Evolutionary conservation across 148 eudicot species (phyloP).

Genomic region (Chenopodium album): DNA sequence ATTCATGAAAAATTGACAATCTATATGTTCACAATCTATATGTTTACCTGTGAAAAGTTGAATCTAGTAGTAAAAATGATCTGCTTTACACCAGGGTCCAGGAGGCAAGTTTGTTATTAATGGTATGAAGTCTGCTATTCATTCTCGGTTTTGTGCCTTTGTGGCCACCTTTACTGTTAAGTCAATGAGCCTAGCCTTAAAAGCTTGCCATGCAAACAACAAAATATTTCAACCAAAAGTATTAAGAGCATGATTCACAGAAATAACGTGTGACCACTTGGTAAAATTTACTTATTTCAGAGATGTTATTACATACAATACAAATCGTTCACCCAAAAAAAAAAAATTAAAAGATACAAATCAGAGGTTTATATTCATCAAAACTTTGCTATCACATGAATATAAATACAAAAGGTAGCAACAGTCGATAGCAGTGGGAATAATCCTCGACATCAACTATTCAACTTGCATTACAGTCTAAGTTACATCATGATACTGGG

Average conservation of each 20-base stretch:
- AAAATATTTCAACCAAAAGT: not conserved
- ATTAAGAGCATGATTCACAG: not conserved
- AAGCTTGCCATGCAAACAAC: not conserved
- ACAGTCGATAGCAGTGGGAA: too few species aligned
- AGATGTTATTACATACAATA: conserved; percentile 9
- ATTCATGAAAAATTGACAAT: too few species aligned
- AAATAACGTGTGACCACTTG: not conserved
- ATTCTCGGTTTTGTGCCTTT: too few species aligned
- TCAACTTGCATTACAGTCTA: not conserved
- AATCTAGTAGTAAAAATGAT: too few species aligned
- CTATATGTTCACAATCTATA: too few species aligned
- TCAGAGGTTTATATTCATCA: not conserved
- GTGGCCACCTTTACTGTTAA: too few species aligned
- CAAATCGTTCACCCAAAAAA: not conserved
- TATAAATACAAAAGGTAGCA: conserved; percentile 8
- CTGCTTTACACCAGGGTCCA: too few species aligned
- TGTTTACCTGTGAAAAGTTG: too few species aligned
- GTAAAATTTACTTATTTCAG: not conserved
- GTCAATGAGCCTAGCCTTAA: too few species aligned
- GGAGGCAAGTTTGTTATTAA: too few species aligned
- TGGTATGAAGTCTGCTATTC: too few species aligned
- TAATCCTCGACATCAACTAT: not conserved
- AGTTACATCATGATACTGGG: not conserved
- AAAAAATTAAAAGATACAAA: not conserved
- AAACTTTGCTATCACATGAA: conserved; percentile 6